Conservation (phyloP, 2,329 filamentous ascomycete species). For the Aureobasidium sp. region DNA sequence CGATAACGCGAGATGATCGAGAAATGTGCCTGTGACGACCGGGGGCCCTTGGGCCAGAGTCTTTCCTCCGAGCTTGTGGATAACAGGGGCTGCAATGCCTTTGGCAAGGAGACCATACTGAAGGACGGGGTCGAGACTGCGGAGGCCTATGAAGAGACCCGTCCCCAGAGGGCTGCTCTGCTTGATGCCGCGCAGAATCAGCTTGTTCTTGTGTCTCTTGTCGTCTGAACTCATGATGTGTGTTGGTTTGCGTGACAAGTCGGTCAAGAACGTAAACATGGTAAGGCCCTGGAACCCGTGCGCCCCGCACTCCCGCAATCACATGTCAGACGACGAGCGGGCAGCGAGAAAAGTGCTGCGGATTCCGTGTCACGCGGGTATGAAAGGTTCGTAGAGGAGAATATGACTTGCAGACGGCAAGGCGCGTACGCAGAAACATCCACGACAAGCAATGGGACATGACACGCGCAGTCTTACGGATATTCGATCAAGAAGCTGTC, state of each 20-base stretch:
- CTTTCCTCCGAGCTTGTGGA: constrained; percentile 41
- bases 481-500: too few relatives aligned
- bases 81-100: constrained; percentile 35
- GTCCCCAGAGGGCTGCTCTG: constrained; percentile 34
- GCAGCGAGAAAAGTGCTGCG: too few relatives aligned
- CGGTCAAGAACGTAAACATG: neutral
- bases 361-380: too few relatives aligned
- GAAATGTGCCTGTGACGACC: constrained; percentile 33
- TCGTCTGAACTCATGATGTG: constrained; percentile 17
- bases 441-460: too few relatives aligned
- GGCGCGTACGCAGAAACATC: too few relatives aligned
- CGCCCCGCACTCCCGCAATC: constrained; percentile 4
- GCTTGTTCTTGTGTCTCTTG: constrained; percentile 20
- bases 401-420: too few relatives aligned
- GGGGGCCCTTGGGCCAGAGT: constrained; percentile 37
- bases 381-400: too few relatives aligned
- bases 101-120: constrained; percentile 45
- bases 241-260: neutral
- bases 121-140: constrained; percentile 41
- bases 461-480: too few relatives aligned
- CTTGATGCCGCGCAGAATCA: constrained; percentile 38
- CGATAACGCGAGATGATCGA: constrained; percentile 43
- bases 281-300: neutral
- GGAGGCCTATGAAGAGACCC: constrained; percentile 38
- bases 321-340: neutral